A percentile compares a stretch with the other conserved stretches of the same genome.
Evolutionary conservation across 2,329 filamentous ascomycete species (phyloP).

Genomic region (Balansia obtecta): DNA sequence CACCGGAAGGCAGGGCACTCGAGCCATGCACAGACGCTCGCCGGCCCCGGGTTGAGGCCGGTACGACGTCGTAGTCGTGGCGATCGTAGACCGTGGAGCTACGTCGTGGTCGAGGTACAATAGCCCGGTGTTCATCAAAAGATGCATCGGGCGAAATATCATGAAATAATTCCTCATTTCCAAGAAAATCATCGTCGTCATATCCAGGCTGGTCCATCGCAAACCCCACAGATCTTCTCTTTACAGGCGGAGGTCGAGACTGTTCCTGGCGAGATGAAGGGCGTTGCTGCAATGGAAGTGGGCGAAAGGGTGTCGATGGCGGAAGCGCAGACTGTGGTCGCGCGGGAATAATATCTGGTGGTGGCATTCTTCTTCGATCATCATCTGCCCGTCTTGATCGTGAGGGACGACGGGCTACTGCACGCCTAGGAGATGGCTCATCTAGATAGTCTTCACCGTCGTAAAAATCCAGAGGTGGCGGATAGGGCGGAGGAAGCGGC

Average conservation of each 20-base stretch:
- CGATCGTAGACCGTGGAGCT: constrained; percentile 25
- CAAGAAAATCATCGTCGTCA: constrained; percentile 26
- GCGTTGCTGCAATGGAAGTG: constrained; percentile 14
- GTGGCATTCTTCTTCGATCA: constrained; percentile 36
- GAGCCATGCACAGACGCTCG: constrained; percentile 29
- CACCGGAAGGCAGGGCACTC: constrained; percentile 20
- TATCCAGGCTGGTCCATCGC: constrained; percentile 16
- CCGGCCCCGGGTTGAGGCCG: constrained; percentile 22
- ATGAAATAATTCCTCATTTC: constrained; percentile 24
- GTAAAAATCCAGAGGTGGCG: constrained; percentile 16
- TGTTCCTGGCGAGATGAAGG: constrained; percentile 14
- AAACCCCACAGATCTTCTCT: constrained; percentile 21
- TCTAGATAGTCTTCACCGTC: constrained; percentile 29
- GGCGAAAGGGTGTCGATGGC: constrained; percentile 16
- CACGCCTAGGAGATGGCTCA: constrained; percentile 19
- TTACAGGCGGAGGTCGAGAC: constrained; percentile 18
- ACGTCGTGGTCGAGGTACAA: constrained; percentile 22
- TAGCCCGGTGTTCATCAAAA: constrained; percentile 20
- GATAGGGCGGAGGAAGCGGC: not conserved
- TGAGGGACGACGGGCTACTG: constrained; percentile 29
- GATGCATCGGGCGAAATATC: constrained; percentile 24
- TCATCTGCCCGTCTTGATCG: constrained; percentile 29
- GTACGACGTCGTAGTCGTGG: constrained; percentile 27
- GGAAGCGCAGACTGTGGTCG: constrained; percentile 24
- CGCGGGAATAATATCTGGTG: constrained; percentile 23